Evolutionary conservation across 352 stramenopile species (phyloP).

Genomic region (Pythium insidiosum): DNA sequence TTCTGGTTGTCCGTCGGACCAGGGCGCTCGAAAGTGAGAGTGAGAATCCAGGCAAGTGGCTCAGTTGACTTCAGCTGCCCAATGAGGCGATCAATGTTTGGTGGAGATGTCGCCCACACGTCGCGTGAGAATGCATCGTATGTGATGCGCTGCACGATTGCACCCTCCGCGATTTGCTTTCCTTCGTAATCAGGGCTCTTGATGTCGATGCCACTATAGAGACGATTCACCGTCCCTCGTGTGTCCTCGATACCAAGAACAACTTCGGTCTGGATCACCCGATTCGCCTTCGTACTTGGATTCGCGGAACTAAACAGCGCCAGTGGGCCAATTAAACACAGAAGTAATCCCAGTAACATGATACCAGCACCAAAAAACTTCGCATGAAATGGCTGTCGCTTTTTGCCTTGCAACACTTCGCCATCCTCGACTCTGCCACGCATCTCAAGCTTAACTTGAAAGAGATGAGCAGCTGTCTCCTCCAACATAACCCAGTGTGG

Average conservation of each 20-base stretch:
- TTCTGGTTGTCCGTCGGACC: slow-evolving; percentile 51
- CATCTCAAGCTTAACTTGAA: slow-evolving; percentile 76
- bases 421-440: slow-evolving; percentile 49
- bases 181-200: slow-evolving; percentile 64
- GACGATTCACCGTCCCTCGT: slow-evolving; percentile 60
- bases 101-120: slow-evolving; percentile 67
- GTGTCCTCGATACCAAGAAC: slow-evolving; percentile 68
- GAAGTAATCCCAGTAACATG: slow-evolving; percentile 68
- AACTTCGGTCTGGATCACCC: slow-evolving; percentile 50
- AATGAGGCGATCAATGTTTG: slow-evolving; percentile 62
- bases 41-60: slow-evolving; percentile 64
- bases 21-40: slow-evolving; percentile 55
- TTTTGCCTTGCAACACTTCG: slow-evolving; percentile 72
- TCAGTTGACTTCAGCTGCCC: slow-evolving; percentile 61
- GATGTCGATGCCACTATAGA: slow-evolving; percentile 70
- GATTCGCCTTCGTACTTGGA: slow-evolving; percentile 67
- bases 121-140: slow-evolving; percentile 72
- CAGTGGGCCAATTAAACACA: slow-evolving; percentile 71
- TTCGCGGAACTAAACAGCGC: slow-evolving; percentile 85
- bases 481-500: slow-evolving; percentile 78
- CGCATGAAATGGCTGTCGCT: slow-evolving; percentile 49
- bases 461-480: slow-evolving; percentile 76
- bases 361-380: slow-evolving; percentile 71
- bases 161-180: slow-evolving; percentile 58
- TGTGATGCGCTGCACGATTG: slow-evolving; percentile 68